Evolutionary conservation across 805 yeast genomes (phyloP), one percentile per base, ranked within the genome.

Genomic region (Candida patagonica): DNA sequence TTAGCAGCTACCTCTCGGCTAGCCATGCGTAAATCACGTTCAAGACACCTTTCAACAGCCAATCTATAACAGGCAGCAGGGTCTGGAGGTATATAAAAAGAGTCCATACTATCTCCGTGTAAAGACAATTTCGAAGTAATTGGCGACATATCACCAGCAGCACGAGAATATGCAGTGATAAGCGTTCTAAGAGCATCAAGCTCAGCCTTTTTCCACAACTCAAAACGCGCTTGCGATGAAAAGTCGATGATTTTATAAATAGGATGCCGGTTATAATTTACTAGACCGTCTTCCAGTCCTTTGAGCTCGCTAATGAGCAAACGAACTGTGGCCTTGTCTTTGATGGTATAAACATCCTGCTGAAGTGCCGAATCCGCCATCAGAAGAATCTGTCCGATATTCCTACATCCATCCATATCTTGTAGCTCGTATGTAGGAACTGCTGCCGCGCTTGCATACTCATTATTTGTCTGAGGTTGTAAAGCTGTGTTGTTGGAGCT

Each of bases 351-450:
- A 1, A 79, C 56, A 50, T 77, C 84, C 30, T 66, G 69, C 50
- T 80, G 86, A 8, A 82, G 42, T 38, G 66, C 63, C 1, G 63
- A 48, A 2, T 60, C 65, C 37, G 74, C 74, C 2, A 74, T 62
- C 3, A 54, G 51, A 51, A 81, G 78, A n/a, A 80, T 40, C 2
- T 60, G 55, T 27, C 65, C 67, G 7, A 82, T 50, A 19, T 72
- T 58, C n/a, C 49, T 53, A 1, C 76, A 68, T 43, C 68, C 65
- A 15, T 74, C 72, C 59, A 80, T 73, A 44, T 80, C 84, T 0
- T 66, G 47, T 1, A 77, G 41, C 26, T 68, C 64, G 51, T 70
- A 80, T 0, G 78, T 64, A 1, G 84, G 82, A 25, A 29, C 16
- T 2, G 32, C 39, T 17, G 38, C 37, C 7, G 39, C 26, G 2